A percentile compares a stretch with the other conserved stretches of the same genome.
phyloP scores from a whole-genome alignment of 768 basidiomycete species.

The Xerocomus potaroensis region DNA sequence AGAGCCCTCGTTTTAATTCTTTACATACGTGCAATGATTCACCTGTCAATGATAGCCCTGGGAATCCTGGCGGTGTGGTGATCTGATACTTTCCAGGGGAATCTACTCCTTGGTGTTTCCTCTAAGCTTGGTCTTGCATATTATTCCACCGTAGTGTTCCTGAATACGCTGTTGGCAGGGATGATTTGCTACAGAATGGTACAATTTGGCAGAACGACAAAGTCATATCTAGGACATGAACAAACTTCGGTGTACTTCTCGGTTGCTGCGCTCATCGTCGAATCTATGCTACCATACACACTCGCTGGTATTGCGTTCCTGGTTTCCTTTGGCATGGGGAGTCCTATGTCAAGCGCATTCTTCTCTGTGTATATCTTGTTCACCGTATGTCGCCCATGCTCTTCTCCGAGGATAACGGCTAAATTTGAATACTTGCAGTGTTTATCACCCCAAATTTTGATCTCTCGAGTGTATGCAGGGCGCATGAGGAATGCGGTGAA shows the following conservation, averaged over 20 bases:
- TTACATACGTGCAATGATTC: neutral
- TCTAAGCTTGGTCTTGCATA: neutral
- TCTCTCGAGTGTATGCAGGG: too few species aligned
- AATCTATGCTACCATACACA: slow-evolving; percentile 12
- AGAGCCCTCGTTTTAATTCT: neutral
- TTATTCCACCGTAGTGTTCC: neutral
- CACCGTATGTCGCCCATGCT: too few species aligned
- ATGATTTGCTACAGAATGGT: slow-evolving; percentile 10
- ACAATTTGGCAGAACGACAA: neutral
- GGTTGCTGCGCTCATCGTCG: slow-evolving; percentile 7
- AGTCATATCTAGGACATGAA: slow-evolving; percentile 1
- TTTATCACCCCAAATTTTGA: too few species aligned
- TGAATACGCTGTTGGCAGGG: slow-evolving; percentile 4
- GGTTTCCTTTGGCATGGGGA: slow-evolving; percentile 1
- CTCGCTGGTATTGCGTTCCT: slow-evolving; percentile 6
- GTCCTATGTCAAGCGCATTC: too few species aligned
- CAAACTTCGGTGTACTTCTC: slow-evolving; percentile 5
- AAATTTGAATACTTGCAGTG: too few species aligned
- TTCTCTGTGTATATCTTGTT: too few species aligned
- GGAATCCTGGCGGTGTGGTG: neutral
- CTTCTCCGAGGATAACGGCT: too few species aligned
- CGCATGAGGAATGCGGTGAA: too few species aligned
- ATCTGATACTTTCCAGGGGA: neutral
- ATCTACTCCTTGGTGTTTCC: neutral
- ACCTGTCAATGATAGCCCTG: neutral